Conservation (phyloP, 2,329 filamentous ascomycete genomes). For the Penicillium nordicum region DNA sequence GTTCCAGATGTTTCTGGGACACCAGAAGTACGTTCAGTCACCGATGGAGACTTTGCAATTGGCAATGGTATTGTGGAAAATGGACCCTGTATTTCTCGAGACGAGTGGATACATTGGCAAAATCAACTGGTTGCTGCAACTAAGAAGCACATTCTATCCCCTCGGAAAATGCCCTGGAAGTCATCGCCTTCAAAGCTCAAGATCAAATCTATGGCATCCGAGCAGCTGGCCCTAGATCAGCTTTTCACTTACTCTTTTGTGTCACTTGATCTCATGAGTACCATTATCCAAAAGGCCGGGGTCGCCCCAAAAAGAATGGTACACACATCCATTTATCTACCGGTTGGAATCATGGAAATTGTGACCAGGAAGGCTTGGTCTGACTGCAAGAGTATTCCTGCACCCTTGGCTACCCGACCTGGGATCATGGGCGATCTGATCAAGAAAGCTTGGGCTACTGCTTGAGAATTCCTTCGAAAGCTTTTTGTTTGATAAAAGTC, state of each 20-base stretch:
- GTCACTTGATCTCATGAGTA: neutral
- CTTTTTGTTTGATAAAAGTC: neutral
- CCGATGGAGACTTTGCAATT: neutral
- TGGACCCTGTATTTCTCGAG: neutral
- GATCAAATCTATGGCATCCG: no score
- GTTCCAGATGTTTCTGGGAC: neutral
- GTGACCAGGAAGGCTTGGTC: neutral
- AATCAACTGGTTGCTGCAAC: neutral
- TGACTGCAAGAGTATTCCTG: no score
- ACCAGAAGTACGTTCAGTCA: neutral
- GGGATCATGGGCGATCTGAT: neutral
- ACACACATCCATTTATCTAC: fast-evolving
- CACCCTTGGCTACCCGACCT: no score
- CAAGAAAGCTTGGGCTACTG: neutral
- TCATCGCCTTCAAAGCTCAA: neutral
- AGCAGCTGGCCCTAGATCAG: neutral
- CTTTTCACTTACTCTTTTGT: neutral
- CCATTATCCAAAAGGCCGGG: neutral
- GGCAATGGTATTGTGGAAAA: neutral
- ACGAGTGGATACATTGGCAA: neutral
- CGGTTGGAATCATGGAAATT: neutral
- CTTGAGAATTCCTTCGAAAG: neutral
- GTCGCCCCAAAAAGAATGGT: no score
- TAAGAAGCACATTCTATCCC: neutral
- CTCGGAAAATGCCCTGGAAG: neutral